phyloP scores from a whole-genome alignment of 2,329 filamentous ascomycete genomes.

The Diaporthe amygdali region DNA sequence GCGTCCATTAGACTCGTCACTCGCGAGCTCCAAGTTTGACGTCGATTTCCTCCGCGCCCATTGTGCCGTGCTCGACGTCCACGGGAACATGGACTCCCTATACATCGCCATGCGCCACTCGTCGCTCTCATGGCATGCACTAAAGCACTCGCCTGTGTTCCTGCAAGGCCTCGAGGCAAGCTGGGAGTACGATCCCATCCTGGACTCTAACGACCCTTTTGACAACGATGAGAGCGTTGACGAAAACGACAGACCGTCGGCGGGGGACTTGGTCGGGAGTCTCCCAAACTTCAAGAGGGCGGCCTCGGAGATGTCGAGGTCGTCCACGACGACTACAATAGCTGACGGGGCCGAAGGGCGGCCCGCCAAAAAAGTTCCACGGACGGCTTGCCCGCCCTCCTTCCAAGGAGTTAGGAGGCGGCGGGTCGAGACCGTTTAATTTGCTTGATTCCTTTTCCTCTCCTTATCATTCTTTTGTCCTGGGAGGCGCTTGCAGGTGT shows the following conservation, averaged over 20 bases:
- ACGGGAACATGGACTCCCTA: constrained; percentile 62
- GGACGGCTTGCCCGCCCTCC: constrained; percentile 45
- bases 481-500: neutral
- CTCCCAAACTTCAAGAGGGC: constrained; percentile 53
- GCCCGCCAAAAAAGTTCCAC: constrained; percentile 35
- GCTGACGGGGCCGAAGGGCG: constrained; percentile 31
- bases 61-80: constrained; percentile 60
- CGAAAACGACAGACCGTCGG: constrained; percentile 46
- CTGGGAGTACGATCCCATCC: constrained; percentile 56
- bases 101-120: constrained; percentile 63
- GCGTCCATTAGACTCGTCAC: constrained; percentile 51
- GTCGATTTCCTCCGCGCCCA: constrained; percentile 56
- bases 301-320: constrained; percentile 57
- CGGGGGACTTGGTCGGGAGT: constrained; percentile 50
- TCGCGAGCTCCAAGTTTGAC: constrained; percentile 51
- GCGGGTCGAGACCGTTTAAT: constrained; percentile 40
- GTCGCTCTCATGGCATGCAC: constrained; percentile 60
- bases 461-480: neutral
- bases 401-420: constrained; percentile 43
- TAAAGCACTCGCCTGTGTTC: constrained; percentile 53
- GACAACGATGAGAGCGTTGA: constrained; percentile 41
- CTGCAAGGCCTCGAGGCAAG: constrained; percentile 58
- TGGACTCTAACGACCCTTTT: constrained; percentile 49
- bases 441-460: neutral
- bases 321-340: constrained; percentile 38